phyloP scores from a whole-genome alignment of 2,329 filamentous ascomycete genomes.

The Claviceps maximensis region DNA sequence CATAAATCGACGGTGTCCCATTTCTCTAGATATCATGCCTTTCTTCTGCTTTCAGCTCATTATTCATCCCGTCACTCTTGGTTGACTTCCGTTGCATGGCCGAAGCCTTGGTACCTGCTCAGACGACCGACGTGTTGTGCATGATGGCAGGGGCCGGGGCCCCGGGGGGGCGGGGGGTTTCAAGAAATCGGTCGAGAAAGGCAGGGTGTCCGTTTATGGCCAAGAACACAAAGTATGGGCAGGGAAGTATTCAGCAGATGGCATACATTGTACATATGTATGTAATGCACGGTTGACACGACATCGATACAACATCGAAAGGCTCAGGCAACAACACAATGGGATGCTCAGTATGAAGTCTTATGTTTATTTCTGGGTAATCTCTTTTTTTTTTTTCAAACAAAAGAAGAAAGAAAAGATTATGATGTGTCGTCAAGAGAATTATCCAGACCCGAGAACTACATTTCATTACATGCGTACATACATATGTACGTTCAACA shows the following conservation, averaged over 20 bases:
- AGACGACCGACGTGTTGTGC: background rate
- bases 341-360: background rate
- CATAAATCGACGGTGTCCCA: background rate
- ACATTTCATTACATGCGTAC: too few species aligned
- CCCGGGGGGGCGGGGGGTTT: background rate
- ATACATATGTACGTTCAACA: too few species aligned
- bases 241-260: background rate
- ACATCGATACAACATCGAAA: background rate
- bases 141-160: background rate
- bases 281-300: background rate
- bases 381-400: background rate
- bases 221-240: background rate
- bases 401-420: background rate
- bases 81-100: background rate
- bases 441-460: background rate
- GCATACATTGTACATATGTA: too few species aligned
- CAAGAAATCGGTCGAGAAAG: background rate
- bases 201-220: background rate
- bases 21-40: background rate
- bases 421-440: background rate
- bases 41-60: background rate
- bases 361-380: background rate
- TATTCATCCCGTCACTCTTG: background rate
- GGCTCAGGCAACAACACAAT: background rate
- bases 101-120: background rate